Conservation (phyloP, 1,284 basidiomycete species). For the Tilletia caries region DNA sequence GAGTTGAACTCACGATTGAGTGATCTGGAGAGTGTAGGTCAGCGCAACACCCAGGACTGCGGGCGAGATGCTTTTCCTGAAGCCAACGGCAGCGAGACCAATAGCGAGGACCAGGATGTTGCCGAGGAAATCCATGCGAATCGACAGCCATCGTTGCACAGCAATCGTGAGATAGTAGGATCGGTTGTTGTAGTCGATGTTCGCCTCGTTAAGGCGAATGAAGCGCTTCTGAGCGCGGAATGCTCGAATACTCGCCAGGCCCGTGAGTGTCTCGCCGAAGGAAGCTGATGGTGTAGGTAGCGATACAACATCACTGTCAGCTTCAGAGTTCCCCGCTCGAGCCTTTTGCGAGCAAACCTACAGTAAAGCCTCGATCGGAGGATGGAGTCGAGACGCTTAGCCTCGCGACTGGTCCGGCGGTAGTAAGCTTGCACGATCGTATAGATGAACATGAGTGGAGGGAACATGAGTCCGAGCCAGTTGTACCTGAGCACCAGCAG, state of each 20-base stretch:
- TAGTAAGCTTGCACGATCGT: slow-evolving; percentile 15
- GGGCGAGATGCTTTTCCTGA: slow-evolving; percentile 71
- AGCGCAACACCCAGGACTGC: slow-evolving; percentile 73
- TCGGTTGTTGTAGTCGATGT: slow-evolving; percentile 1
- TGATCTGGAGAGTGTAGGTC: slow-evolving; percentile 66
- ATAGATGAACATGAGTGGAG: slow-evolving; percentile 18
- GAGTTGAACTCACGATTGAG: slow-evolving; percentile 64
- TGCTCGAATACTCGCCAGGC: slow-evolving; percentile 11
- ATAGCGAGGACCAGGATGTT: slow-evolving; percentile 65
- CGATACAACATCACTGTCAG: not conserved
- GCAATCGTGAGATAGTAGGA: slow-evolving; percentile 35
- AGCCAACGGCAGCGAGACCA: slow-evolving; percentile 72
- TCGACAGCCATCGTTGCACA: slow-evolving; percentile 51
- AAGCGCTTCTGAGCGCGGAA: not conserved
- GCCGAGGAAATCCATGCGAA: slow-evolving; percentile 81
- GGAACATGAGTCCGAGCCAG: slow-evolving; percentile 16
- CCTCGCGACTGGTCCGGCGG: slow-evolving; percentile 16
- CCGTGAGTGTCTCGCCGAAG: slow-evolving; percentile 12
- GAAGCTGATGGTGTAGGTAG: not conserved
- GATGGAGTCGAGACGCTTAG: slow-evolving; percentile 21
- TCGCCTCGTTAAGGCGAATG: not conserved
- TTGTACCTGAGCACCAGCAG: not conserved
- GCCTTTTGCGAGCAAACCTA: slow-evolving; percentile 29
- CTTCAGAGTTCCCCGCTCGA: slow-evolving; percentile 28
- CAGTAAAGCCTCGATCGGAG: slow-evolving; percentile 33